Percentiles rank a stretch among this genome's conserved stretches.
Evolutionary conservation across 768 basidiomycete genomes (phyloP).

Genomic region (Trametes villosa): DNA sequence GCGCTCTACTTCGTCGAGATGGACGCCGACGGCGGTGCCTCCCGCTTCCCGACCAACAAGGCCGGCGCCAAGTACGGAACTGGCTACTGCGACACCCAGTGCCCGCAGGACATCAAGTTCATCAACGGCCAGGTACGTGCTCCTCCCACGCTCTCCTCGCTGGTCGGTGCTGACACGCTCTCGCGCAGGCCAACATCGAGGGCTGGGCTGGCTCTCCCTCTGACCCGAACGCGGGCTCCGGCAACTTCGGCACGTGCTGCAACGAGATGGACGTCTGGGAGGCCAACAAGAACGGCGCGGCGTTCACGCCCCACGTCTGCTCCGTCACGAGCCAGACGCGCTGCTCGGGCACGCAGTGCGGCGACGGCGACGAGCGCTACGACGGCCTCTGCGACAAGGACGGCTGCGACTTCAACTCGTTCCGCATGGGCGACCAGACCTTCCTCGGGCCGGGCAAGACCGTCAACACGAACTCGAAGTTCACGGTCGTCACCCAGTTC

Average conservation of each 20-base stretch:
- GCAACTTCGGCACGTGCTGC: constrained; percentile 38
- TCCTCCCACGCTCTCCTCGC: neutral
- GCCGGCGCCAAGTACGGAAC: constrained; percentile 65
- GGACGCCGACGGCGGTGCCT: constrained; percentile 58
- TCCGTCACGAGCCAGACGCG: constrained; percentile 47
- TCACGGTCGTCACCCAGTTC: constrained; percentile 68
- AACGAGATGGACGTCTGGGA: constrained; percentile 43
- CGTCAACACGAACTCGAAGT: constrained; percentile 50
- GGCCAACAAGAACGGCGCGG: constrained; percentile 37
- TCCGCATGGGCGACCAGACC: constrained; percentile 51
- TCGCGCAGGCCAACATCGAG: constrained; percentile 36
- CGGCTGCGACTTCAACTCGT: constrained; percentile 69
- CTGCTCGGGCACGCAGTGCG: constrained; percentile 50
- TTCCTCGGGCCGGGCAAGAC: constrained; percentile 54
- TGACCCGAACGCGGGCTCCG: constrained; percentile 35
- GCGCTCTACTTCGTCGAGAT: constrained; percentile 65
- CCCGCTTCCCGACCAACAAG: constrained; percentile 56
- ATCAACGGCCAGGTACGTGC: constrained; percentile 54
- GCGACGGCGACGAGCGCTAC: constrained; percentile 39
- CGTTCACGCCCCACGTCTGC: constrained; percentile 37
- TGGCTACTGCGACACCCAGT: constrained; percentile 70
- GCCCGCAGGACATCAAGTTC: constrained; percentile 63
- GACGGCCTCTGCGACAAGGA: constrained; percentile 56
- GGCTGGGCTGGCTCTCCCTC: constrained; percentile 32
- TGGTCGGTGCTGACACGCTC: constrained; percentile 20